phyloP scores from a whole-genome alignment of 352 stramenopile species.

The Lagenidium giganteum region DNA sequence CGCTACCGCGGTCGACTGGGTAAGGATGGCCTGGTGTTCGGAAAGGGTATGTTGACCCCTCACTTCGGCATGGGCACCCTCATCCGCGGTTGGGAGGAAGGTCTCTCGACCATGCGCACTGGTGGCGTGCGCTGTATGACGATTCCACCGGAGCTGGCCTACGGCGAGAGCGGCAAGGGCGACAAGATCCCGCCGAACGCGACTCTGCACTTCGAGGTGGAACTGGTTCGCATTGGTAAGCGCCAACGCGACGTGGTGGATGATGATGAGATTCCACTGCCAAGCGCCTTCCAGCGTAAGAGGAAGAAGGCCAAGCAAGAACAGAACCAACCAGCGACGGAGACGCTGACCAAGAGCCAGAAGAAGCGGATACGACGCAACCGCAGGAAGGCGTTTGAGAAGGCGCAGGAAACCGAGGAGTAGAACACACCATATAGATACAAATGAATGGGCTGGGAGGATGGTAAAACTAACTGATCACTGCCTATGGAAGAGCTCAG shows the following conservation, averaged over 20 bases:
- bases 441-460: too few relatives aligned
- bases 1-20: conserved; percentile 48
- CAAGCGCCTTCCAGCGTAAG: conserved; percentile 56
- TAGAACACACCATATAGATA: too few relatives aligned
- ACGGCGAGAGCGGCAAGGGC: conserved; percentile 47
- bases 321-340: neutral
- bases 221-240: conserved; percentile 60
- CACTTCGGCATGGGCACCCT: conserved; percentile 46
- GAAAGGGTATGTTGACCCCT: conserved; percentile 57
- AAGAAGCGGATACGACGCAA: conserved; percentile 33
- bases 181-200: conserved; percentile 64
- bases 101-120: conserved; percentile 49
- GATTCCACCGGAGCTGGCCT: conserved; percentile 51
- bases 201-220: conserved; percentile 64
- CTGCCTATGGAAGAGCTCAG: too few relatives aligned
- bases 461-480: too few relatives aligned
- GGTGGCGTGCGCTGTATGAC: conserved; percentile 41
- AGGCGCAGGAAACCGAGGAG: too few relatives aligned
- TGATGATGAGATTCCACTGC: conserved; percentile 49
- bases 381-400: too few relatives aligned
- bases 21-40: conserved; percentile 45
- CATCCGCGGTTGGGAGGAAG: conserved; percentile 69
- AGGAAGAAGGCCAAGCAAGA: conserved; percentile 35
- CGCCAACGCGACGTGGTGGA: conserved; percentile 42
- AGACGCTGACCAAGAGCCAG: conserved; percentile 29